Percentiles rank a stretch among this genome's conserved stretches.
Evolutionary conservation across 2,329 filamentous ascomycete genomes (phyloP).

Genomic region (Aureobasidium lini): DNA sequence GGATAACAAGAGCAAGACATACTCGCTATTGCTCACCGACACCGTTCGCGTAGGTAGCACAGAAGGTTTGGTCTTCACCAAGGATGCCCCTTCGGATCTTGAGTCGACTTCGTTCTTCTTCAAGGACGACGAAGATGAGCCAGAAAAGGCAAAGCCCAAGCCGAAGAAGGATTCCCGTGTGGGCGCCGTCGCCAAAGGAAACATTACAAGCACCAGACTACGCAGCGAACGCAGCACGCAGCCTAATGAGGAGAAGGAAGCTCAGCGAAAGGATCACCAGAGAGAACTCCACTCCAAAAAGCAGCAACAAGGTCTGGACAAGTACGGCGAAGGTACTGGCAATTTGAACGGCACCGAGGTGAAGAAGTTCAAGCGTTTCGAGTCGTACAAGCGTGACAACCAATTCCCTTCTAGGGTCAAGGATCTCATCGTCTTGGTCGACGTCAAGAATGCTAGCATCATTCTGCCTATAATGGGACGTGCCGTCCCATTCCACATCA

Average conservation of each 20-base stretch:
- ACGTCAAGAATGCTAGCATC: slow-evolving; percentile 81
- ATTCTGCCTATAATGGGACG: slow-evolving; percentile 95
- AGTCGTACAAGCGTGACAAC: slow-evolving; percentile 97
- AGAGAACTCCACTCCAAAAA: slow-evolving; percentile 83
- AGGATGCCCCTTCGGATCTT: slow-evolving; percentile 81
- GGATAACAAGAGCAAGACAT: slow-evolving; percentile 81
- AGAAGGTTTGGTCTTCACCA: slow-evolving; percentile 87
- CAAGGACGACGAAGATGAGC: slow-evolving; percentile 78
- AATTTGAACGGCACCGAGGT: slow-evolving; percentile 84
- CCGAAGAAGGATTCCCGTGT: slow-evolving; percentile 77
- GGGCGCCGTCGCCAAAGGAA: slow-evolving; percentile 84
- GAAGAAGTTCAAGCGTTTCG: slow-evolving; percentile 98
- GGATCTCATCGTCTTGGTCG: slow-evolving; percentile 83
- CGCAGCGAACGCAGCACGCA: slow-evolving; percentile 86
- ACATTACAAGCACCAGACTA: slow-evolving; percentile 88
- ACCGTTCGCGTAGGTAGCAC: slow-evolving; percentile 76
- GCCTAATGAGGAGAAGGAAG: slow-evolving; percentile 82
- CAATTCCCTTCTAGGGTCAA: slow-evolving; percentile 77
- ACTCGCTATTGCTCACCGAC: slow-evolving; percentile 85
- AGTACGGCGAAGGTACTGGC: slow-evolving; percentile 78
- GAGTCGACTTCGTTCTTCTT: slow-evolving; percentile 98
- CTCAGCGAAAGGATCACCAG: slow-evolving; percentile 81
- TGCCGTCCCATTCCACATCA: slow-evolving; percentile 95
- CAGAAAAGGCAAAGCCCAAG: slow-evolving; percentile 76
- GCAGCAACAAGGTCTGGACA: slow-evolving; percentile 75